Percentiles rank a stretch among this genome's conserved stretches.
Conservation (phyloP, 345 rosid species). For the Diplotaxis tenuifolia region DNA sequence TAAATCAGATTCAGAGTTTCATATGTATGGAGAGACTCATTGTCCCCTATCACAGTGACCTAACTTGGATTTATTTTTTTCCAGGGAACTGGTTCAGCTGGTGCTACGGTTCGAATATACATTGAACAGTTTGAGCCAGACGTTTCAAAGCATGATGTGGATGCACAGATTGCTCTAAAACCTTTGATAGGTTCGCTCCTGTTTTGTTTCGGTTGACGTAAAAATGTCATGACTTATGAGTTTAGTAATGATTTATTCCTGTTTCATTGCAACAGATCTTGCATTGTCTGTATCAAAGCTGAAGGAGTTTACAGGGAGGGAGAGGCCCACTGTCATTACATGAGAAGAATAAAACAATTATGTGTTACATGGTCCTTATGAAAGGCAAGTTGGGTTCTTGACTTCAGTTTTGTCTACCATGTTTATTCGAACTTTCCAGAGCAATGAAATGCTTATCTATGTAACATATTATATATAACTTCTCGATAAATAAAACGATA, state of each 20-base stretch:
- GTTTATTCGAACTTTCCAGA: slow-evolving; percentile 20
- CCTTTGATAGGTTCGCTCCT: slow-evolving; percentile 70
- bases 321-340: slow-evolving; percentile 95
- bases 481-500: slow-evolving; percentile 8
- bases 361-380: slow-evolving; percentile 17
- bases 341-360: slow-evolving; percentile 26
- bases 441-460: slow-evolving; percentile 32
- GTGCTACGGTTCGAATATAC: slow-evolving; percentile 84
- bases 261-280: slow-evolving; percentile 57
- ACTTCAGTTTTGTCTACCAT: slow-evolving; percentile 47
- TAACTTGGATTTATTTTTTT: slow-evolving; percentile 5
- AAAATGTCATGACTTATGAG: slow-evolving; percentile 1
- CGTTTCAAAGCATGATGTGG: slow-evolving; percentile 77
- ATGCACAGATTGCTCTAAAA: slow-evolving; percentile 83
- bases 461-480: slow-evolving; percentile 22
- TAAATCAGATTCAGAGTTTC: slow-evolving; percentile 12
- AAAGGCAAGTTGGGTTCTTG: slow-evolving; percentile 33
- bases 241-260: slow-evolving; percentile 8
- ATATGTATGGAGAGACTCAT: slow-evolving; percentile 6
- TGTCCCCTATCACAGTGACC: not conserved
- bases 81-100: slow-evolving; percentile 96
- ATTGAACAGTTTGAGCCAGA: slow-evolving; percentile 82
- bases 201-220: not conserved
- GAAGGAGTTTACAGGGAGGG: slow-evolving; percentile 85
- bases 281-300: slow-evolving; percentile 85